Conservation (phyloP, 2,329 filamentous ascomycete genomes). For the Ascochyta koolunga region DNA sequence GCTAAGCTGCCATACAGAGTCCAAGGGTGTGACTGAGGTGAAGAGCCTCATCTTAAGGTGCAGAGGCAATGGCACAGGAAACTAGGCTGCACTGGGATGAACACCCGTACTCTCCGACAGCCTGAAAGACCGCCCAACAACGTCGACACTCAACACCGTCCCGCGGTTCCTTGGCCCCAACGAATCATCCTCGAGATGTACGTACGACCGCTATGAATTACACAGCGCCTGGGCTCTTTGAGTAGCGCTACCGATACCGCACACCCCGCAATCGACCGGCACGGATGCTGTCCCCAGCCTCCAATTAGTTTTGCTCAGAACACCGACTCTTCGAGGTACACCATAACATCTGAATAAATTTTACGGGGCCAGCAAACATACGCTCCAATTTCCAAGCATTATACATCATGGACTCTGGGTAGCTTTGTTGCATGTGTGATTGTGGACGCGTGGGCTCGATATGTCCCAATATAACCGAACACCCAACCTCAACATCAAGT, state of each 20-base stretch:
- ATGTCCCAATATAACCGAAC: neutral
- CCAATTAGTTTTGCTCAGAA: neutral
- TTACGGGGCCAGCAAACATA: neutral
- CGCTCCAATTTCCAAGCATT: no score
- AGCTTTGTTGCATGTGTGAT: no score
- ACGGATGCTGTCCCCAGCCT: neutral
- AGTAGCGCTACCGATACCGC: neutral
- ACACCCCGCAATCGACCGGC: neutral
- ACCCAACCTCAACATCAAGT: neutral
- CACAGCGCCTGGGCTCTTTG: neutral
- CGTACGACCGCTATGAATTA: neutral
- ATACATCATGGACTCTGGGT: no score
- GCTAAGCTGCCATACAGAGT: conserved; percentile 1
- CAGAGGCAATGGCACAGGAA: neutral
- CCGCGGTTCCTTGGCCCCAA: neutral
- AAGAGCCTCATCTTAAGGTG: conserved; percentile 2
- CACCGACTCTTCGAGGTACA: neutral
- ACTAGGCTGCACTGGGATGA: conserved; percentile 1
- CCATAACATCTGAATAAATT: neutral
- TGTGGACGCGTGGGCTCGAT: neutral
- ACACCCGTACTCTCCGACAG: conserved; percentile 3
- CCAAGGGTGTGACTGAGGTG: neutral
- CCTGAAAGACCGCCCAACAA: neutral
- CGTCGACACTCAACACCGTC: conserved; percentile 4
- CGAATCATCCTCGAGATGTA: neutral